These are phyloP conservation scores for Diaporthe vaccinii DNA, from an alignment of 2,329 filamentous ascomycete genomes.

Conservation along the genomic window DNA sequence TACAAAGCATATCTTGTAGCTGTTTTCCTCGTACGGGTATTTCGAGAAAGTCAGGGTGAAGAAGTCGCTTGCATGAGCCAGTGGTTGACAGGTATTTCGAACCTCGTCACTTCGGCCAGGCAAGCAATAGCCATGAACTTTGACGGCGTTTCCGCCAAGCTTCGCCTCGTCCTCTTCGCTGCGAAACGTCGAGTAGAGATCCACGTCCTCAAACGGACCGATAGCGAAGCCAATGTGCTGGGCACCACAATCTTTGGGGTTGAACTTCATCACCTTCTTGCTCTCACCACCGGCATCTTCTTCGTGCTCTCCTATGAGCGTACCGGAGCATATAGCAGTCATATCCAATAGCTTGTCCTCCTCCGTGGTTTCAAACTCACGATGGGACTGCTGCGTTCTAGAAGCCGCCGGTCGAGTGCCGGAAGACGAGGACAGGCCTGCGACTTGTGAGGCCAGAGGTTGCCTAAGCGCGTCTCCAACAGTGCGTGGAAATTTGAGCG, in stretches of 20 bases:
- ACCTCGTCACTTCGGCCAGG: slow-evolving; percentile 86
- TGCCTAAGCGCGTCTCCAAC: slow-evolving; percentile 80
- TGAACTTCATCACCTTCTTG: slow-evolving; percentile 91
- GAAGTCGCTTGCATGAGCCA: slow-evolving; percentile 90
- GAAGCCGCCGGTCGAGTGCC: slow-evolving; percentile 47
- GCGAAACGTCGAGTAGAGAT: slow-evolving; percentile 86
- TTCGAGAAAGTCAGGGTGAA: slow-evolving; percentile 90
- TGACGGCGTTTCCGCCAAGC: slow-evolving; percentile 87
- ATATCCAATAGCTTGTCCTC: slow-evolving; percentile 92
- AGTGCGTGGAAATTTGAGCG: slow-evolving; percentile 87
- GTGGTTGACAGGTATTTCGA: slow-evolving; percentile 86
- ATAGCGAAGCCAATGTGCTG: slow-evolving; percentile 94
- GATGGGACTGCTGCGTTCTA: slow-evolving; percentile 54
- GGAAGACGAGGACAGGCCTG: slow-evolving; percentile 40
- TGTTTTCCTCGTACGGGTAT: slow-evolving; percentile 81
- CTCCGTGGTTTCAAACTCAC: slow-evolving; percentile 66
- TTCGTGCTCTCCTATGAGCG: slow-evolving; percentile 84
- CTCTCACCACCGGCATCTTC: slow-evolving; percentile 84
- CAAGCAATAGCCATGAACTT: slow-evolving; percentile 91
- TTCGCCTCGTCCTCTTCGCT: slow-evolving; percentile 93
- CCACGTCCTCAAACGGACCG: slow-evolving; percentile 94
- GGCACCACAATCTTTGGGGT: slow-evolving; percentile 79
- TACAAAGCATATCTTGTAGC: slow-evolving; percentile 94
- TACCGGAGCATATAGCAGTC: slow-evolving; percentile 90
- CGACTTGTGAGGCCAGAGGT: slow-evolving; percentile 58